Conservation (phyloP, 2,329 filamentous ascomycete genomes). For the Ceratocystis alfenasii region DNA sequence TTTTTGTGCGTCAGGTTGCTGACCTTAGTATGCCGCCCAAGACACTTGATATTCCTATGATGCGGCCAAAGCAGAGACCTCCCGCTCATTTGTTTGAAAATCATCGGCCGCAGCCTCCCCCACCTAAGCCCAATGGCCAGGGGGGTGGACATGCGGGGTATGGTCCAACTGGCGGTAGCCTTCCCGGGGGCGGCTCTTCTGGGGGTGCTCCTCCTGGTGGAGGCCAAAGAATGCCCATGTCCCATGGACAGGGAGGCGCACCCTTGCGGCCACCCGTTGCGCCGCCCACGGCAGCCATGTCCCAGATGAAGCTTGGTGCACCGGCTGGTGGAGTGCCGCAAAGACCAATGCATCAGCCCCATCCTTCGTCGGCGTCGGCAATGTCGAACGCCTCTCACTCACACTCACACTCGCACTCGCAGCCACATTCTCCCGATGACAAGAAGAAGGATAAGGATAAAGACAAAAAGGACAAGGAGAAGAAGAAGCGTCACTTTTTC, state of each 20-base stretch:
- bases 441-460: conserved; percentile 17
- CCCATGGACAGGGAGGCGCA: conserved; percentile 3
- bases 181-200: background rate
- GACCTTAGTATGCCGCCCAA: conserved; percentile 67
- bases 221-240: conserved; percentile 6
- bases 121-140: conserved; percentile 11
- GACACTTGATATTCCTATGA: conserved; percentile 66
- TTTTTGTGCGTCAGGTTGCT: conserved; percentile 71
- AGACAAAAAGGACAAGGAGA: conserved; percentile 22
- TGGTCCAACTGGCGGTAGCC: background rate
- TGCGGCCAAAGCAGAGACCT: conserved; percentile 66
- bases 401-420: conserved; percentile 6
- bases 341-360: conserved; percentile 19
- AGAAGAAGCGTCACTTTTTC: conserved; percentile 22
- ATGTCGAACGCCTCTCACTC: conserved; percentile 18
- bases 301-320: conserved; percentile 19
- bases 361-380: conserved; percentile 19
- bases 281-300: conserved; percentile 19
- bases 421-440: conserved; percentile 4
- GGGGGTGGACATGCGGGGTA: conserved; percentile 13
- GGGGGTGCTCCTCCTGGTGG: background rate
- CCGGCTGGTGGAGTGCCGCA: conserved; percentile 6
- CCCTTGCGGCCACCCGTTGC: conserved; percentile 13
- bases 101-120: conserved; percentile 16
- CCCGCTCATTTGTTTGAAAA: conserved; percentile 79